A percentile compares a stretch with the other conserved stretches of the same genome.
These are phyloP conservation scores for Aspergillus transmontanensis DNA, from an alignment of 2,329 filamentous ascomycete genomes.

Conservation along the genomic window DNA sequence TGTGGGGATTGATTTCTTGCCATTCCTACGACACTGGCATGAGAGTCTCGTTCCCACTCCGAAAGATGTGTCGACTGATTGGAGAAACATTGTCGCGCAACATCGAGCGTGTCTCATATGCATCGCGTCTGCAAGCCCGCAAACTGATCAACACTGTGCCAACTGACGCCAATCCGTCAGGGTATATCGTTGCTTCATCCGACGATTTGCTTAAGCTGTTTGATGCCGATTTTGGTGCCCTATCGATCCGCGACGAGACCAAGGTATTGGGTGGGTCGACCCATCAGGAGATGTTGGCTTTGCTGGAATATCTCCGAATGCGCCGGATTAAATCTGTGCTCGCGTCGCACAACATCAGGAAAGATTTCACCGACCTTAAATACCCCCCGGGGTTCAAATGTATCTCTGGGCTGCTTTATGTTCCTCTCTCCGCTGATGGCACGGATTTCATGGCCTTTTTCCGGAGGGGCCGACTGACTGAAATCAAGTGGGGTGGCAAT, in stretches of 20 bases:
- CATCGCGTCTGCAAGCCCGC: constrained; percentile 78
- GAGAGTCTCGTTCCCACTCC: constrained; percentile 88
- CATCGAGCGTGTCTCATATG: constrained; percentile 84
- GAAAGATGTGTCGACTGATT: constrained; percentile 87
- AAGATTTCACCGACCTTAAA: constrained; percentile 78
- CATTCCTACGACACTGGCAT: constrained; percentile 81
- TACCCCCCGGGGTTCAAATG: constrained; percentile 78
- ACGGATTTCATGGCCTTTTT: constrained; percentile 90
- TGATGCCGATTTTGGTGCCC: constrained; percentile 80
- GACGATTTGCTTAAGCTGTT: constrained; percentile 83
- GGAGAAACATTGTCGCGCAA: constrained; percentile 85
- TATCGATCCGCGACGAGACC: constrained; percentile 85
- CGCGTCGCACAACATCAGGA: constrained; percentile 72
- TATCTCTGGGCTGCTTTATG: constrained; percentile 77
- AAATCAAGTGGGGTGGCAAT: constrained; percentile 77
- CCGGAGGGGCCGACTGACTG: constrained; percentile 73
- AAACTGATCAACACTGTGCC: constrained; percentile 88
- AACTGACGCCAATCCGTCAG: constrained; percentile 78
- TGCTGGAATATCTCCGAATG: constrained; percentile 83
- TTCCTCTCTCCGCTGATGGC: constrained; percentile 75
- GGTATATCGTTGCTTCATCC: constrained; percentile 87
- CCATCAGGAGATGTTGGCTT: constrained; percentile 78
- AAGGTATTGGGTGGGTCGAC: constrained; percentile 77
- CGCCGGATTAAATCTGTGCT: constrained; percentile 73
- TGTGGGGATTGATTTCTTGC: constrained; percentile 88